Evolutionary conservation across 805 yeast genomes (phyloP).

Genomic region (Ogataea pignaliae): DNA sequence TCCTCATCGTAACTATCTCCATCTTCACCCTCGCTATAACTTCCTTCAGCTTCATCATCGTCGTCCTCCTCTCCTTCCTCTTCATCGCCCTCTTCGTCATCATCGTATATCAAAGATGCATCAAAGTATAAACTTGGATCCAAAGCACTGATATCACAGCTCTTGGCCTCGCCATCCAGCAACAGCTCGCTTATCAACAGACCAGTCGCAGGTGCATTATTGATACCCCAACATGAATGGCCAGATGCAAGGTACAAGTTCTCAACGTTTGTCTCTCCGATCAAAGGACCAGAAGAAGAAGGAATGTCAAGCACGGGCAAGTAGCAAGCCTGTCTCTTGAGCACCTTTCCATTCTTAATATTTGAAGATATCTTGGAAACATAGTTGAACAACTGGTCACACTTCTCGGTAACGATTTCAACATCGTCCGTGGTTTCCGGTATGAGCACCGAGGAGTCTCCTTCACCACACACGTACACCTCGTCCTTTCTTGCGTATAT

Average conservation of each 20-base stretch:
- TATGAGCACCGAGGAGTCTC: slow-evolving; percentile 82
- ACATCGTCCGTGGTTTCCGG: slow-evolving; percentile 96
- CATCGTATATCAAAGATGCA: slow-evolving; percentile 43
- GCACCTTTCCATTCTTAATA: slow-evolving; percentile 66
- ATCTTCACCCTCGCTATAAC: slow-evolving; percentile 14
- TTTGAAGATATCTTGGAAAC: slow-evolving; percentile 74
- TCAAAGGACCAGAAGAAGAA: slow-evolving; percentile 85
- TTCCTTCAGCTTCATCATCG: slow-evolving; percentile 17
- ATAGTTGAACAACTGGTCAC: slow-evolving; percentile 79
- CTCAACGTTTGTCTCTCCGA: slow-evolving; percentile 88
- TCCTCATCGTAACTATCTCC: slow-evolving; percentile 7
- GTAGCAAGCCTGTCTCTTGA: slow-evolving; percentile 90
- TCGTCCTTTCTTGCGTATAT: slow-evolving; percentile 94
- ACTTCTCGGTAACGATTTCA: slow-evolving; percentile 77
- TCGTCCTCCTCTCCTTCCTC: slow-evolving; percentile 22
- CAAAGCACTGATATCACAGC: slow-evolving; percentile 76
- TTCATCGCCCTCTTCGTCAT: slow-evolving; percentile 26
- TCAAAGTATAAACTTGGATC: slow-evolving; percentile 88
- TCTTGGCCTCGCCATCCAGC: slow-evolving; percentile 72
- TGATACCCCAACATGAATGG: slow-evolving; percentile 98
- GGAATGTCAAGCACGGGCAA: slow-evolving; percentile 93
- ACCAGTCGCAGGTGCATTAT: slow-evolving; percentile 98
- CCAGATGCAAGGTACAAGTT: slow-evolving; percentile 82
- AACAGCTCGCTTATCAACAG: slow-evolving; percentile 82
- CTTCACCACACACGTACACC: slow-evolving; percentile 96